A percentile compares a stretch with the other conserved stretches of the same genome.
These are phyloP conservation scores for Suillus decipiens DNA, from an alignment of 768 basidiomycete genomes.

Conservation along the genomic window DNA sequence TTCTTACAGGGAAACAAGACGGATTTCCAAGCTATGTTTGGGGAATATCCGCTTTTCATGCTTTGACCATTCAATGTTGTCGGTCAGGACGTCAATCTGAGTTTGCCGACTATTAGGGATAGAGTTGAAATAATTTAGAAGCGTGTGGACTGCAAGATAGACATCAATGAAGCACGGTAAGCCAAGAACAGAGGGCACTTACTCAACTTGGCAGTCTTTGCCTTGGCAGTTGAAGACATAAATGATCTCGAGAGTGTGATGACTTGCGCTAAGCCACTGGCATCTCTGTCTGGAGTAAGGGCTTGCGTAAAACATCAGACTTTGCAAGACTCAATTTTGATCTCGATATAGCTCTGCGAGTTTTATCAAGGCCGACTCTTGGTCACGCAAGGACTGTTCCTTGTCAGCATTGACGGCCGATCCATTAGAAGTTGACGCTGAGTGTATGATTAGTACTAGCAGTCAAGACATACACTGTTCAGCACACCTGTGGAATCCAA, in stretches of 20 bases:
- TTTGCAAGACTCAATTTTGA: conserved; percentile 58
- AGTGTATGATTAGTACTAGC: not conserved
- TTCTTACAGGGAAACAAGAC: conserved; percentile 72
- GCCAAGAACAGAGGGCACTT: conserved; percentile 8
- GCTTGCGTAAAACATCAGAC: not conserved
- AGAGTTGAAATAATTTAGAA: conserved; percentile 84
- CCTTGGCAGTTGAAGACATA: conserved; percentile 94
- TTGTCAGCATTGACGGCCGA: conserved; percentile 39
- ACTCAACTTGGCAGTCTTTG: conserved; percentile 97
- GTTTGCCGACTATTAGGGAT: conserved; percentile 74
- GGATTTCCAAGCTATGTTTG: conserved; percentile 90
- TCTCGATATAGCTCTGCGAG: conserved; percentile 88
- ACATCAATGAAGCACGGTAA: not conserved
- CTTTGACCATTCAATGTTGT: conserved; percentile 93
- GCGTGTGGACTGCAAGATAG: conserved; percentile 71
- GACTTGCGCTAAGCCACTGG: conserved; percentile 80
- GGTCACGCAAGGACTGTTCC: conserved; percentile 68
- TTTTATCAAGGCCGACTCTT: conserved; percentile 83
- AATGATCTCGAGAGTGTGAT: conserved; percentile 82
- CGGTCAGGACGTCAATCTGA: conserved; percentile 84
- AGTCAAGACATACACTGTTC: not conserved
- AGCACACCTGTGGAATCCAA: conserved; percentile 43
- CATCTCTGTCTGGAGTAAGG: conserved; percentile 56
- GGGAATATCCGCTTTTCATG: conserved; percentile 92
- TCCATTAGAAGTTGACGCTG: conserved; percentile 37